Percentiles rank a stretch among this genome's conserved stretches.
Evolutionary conservation across 1,284 basidiomycete species (phyloP).

Genomic region (Puccinia hordei): DNA sequence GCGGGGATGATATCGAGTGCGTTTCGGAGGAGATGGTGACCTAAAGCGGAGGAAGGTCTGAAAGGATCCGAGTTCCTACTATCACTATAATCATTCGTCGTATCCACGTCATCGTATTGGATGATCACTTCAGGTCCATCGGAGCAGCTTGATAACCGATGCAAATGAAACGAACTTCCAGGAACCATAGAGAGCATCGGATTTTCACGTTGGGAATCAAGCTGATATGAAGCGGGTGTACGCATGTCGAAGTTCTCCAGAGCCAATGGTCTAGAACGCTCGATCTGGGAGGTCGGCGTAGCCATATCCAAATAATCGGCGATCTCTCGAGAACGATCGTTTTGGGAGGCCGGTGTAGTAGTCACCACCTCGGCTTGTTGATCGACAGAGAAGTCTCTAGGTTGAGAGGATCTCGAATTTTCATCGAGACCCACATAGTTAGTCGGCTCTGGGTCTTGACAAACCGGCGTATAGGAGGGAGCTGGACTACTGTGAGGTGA

Average conservation of each 20-base stretch:
- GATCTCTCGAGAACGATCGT: background rate
- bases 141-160: background rate
- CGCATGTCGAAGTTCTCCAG: background rate
- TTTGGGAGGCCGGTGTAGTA: background rate
- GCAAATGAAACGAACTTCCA: no score
- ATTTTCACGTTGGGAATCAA: background rate
- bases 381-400: background rate
- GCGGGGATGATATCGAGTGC: background rate
- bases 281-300: background rate
- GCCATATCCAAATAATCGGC: conserved; percentile 15
- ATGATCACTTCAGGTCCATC: conserved; percentile 17
- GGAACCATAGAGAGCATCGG: background rate
- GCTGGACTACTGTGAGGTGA: background rate
- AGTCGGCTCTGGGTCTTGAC: conserved; percentile 17
- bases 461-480: background rate
- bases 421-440: conserved; percentile 2
- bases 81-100: conserved; percentile 46
- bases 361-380: background rate
- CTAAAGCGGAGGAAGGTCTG: conserved; percentile 5
- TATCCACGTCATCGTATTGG: conserved; percentile 45
- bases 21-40: background rate
- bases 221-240: background rate
- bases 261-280: background rate
- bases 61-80: conserved; percentile 10
- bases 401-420: background rate